Evolutionary conservation across 768 basidiomycete species (phyloP).

Genomic region (Chalciporus piperatus): DNA sequence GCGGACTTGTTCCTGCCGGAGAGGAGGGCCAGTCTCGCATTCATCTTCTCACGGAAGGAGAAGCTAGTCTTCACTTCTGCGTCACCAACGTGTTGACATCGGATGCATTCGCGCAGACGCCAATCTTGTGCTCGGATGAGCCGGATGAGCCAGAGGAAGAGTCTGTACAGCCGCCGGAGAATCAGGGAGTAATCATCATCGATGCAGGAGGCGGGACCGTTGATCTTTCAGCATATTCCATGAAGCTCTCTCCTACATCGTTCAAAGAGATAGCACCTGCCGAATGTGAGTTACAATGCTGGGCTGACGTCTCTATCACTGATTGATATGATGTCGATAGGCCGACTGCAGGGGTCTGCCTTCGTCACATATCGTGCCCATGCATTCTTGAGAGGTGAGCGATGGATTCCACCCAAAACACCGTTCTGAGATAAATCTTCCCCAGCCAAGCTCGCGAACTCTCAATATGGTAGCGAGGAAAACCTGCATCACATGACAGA

Average conservation of each 20-base stretch:
- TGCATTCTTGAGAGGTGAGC: constrained; percentile 32
- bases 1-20: constrained; percentile 46
- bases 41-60: constrained; percentile 59
- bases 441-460: constrained; percentile 28
- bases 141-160: constrained; percentile 17
- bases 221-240: constrained; percentile 39
- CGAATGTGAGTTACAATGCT: constrained; percentile 23
- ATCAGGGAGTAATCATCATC: constrained; percentile 40
- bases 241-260: constrained; percentile 36
- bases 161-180: constrained; percentile 13
- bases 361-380: constrained; percentile 33
- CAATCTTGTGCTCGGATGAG: constrained; percentile 17
- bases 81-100: constrained; percentile 42
- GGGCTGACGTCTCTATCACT: not conserved
- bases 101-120: constrained; percentile 17
- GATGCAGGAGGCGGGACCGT: constrained; percentile 48
- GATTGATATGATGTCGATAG: constrained; percentile 15
- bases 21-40: constrained; percentile 38
- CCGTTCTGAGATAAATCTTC: not conserved
- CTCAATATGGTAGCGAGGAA: constrained; percentile 27
- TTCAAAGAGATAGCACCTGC: constrained; percentile 37
- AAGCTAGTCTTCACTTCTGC: constrained; percentile 58
- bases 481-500: constrained; percentile 31
- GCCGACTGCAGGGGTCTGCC: constrained; percentile 39
- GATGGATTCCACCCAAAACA: not conserved